Base-by-base conservation (phyloP, 768 basidiomycete genomes). In the Boletus reticuloceps region DNA sequence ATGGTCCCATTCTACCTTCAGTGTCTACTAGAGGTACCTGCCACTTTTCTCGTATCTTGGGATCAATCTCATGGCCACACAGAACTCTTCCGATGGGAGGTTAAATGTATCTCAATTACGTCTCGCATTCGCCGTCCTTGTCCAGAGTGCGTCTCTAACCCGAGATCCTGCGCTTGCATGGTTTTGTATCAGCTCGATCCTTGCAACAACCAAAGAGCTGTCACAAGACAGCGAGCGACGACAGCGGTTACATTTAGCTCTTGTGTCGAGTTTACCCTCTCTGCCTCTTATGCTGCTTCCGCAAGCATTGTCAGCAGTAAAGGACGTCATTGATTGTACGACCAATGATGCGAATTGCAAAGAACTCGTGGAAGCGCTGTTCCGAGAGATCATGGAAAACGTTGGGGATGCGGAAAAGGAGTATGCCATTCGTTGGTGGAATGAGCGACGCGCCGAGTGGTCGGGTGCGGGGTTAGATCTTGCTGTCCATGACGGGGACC, bases 1-100 rank as follows among this genome's bases (percentile, higher is more conserved):
- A 74, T 92, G 62, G 78, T 90, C 2, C 89, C 89, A 1, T 90
- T 87, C 64, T 95, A 95, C 68, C 77, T 82, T 2, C 69, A 73
- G 37, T 86, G 84, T 65, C 73, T 95, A 17, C 79, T 94, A 41
- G 81, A 88, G 72, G 92, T 90, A 55, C 64, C 76, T 53, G 4
- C 14, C 8, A 2, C 25, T n/a, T 44, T 40, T 40, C n/a, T 40
- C 12, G 58, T 46, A 16, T n/a, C 17, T 57, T 3, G 41, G 17
- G 20, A 40, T 37, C 20, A 36, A 39, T 53, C 43, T 60, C 7
- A 58, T 17, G 13, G 20, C 37, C 20, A 13, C 47, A 54, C 42
- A 91, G 86, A 90, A 88, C 67, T 85, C 89, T 2, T 66, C 67
- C 1, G 80, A 87, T 39, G 82, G 79, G 25, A 77, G 74, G 57